These are phyloP conservation scores for Paecilomyces niveus DNA, from an alignment of 2,329 filamentous ascomycete species.

Conservation along the genomic window DNA sequence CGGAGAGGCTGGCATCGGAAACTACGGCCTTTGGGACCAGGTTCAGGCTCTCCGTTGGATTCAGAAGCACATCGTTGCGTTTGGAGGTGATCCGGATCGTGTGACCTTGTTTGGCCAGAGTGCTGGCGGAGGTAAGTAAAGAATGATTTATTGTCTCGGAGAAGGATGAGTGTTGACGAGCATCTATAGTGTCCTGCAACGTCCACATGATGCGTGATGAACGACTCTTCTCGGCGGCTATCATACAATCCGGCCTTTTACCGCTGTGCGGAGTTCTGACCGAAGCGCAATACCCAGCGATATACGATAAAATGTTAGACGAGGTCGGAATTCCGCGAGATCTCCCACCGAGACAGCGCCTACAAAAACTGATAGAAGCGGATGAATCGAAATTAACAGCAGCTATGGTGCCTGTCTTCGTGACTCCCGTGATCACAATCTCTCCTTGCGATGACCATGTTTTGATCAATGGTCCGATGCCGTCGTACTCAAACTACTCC, in stretches of 20 bases:
- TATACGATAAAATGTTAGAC: background rate
- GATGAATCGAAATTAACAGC: background rate
- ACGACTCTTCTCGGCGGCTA: background rate
- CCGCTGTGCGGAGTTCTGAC: background rate
- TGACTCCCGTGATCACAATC: background rate
- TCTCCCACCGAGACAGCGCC: background rate
- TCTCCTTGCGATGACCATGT: background rate
- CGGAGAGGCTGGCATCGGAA: conserved; percentile 10
- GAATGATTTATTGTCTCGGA: background rate
- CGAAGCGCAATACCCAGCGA: background rate
- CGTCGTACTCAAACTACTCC: background rate
- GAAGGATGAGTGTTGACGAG: background rate
- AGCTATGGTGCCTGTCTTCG: background rate
- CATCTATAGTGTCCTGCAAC: background rate
- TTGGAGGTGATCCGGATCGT: conserved; percentile 20
- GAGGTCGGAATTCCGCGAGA: background rate
- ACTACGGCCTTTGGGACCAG: conserved; percentile 29
- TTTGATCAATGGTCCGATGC: too few species aligned
- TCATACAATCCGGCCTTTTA: background rate
- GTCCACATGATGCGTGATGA: background rate
- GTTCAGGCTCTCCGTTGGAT: conserved; percentile 22
- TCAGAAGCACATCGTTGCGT: conserved; percentile 22
- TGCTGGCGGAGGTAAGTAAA: background rate
- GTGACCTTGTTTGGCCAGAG: background rate
- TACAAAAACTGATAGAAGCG: background rate